Conservation (phyloP, 192 early-diverging fungal genomes). For the Podochytrium sp. region DNA sequence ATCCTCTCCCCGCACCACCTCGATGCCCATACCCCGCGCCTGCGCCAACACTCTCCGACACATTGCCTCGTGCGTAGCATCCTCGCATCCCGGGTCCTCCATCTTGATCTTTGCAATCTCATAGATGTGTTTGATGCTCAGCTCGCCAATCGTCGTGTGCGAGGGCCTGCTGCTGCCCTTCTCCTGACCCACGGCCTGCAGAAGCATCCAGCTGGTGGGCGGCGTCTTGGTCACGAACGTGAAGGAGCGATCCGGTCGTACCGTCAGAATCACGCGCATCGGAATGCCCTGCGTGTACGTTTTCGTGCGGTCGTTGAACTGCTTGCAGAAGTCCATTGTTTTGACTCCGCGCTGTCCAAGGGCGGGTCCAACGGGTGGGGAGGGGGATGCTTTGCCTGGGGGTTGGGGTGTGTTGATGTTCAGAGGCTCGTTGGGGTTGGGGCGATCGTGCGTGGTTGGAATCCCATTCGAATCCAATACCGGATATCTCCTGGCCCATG, state of each 20-base stretch:
- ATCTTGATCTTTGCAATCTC: conserved; percentile 92
- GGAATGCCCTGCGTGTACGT: conserved; percentile 79
- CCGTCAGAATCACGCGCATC: conserved; percentile 79
- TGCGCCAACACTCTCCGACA: conserved; percentile 75
- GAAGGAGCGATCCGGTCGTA: conserved; percentile 91
- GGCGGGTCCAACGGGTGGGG: conserved; percentile 92
- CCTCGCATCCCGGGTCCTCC: conserved; percentile 75
- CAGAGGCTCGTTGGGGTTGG: not conserved
- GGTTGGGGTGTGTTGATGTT: conserved; percentile 44
- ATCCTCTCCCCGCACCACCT: conserved; percentile 60
- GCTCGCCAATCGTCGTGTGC: conserved; percentile 73
- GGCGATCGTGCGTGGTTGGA: too few species aligned
- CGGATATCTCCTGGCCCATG: too few species aligned
- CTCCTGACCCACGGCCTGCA: conserved; percentile 25
- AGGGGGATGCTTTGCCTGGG: conserved; percentile 92
- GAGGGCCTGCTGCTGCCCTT: conserved; percentile 62
- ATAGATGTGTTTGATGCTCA: conserved; percentile 92
- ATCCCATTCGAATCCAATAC: too few species aligned
- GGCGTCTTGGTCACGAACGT: conserved; percentile 87
- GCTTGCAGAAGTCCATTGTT: conserved; percentile 98
- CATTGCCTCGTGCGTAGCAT: conserved; percentile 70
- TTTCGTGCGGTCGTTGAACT: conserved; percentile 95
- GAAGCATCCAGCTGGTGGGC: conserved; percentile 83
- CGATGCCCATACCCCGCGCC: conserved; percentile 81
- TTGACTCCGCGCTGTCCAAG: conserved; percentile 96